These are phyloP conservation scores for Sporisorium sorghi DNA, from an alignment of 1,284 basidiomycete genomes.

Conservation along the genomic window DNA sequence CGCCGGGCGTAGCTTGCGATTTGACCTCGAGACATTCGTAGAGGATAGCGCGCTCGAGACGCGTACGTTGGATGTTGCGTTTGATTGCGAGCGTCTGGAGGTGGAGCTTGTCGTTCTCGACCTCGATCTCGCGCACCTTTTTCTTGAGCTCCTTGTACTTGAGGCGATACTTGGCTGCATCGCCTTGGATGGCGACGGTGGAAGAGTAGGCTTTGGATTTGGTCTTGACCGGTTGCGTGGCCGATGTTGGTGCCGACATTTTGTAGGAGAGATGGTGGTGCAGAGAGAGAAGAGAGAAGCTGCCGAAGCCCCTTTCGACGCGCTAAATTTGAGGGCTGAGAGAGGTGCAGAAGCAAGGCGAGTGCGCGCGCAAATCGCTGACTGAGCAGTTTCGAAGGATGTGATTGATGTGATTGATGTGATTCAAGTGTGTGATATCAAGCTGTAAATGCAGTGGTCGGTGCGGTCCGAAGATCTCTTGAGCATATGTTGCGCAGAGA, in stretches of 20 bases:
- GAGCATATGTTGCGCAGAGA: background rate
- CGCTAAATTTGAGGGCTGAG: background rate
- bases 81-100: constrained; percentile 84
- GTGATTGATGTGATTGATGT: too few species aligned
- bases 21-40: constrained; percentile 62
- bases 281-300: background rate
- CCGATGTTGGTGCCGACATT: constrained; percentile 45
- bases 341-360: background rate
- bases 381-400: background rate
- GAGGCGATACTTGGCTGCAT: constrained; percentile 86
- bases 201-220: constrained; percentile 67
- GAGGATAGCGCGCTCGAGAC: constrained; percentile 80
- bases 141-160: constrained; percentile 90
- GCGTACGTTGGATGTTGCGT: constrained; percentile 86
- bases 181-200: constrained; percentile 70
- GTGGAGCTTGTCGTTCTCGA: constrained; percentile 88
- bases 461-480: constrained; percentile 6
- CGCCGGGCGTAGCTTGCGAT: constrained; percentile 31
- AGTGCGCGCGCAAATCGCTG: background rate
- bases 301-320: background rate
- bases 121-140: constrained; percentile 88
- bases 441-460: constrained; percentile 6
- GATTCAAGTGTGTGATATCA: constrained; percentile 11
- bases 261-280: constrained; percentile 3
- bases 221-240: constrained; percentile 55